Evolutionary conservation across 495 filamentous ascomycete species (phyloP), one percentile per base, ranked within the genome.

Genomic region (Lophiostoma macrostomum): DNA sequence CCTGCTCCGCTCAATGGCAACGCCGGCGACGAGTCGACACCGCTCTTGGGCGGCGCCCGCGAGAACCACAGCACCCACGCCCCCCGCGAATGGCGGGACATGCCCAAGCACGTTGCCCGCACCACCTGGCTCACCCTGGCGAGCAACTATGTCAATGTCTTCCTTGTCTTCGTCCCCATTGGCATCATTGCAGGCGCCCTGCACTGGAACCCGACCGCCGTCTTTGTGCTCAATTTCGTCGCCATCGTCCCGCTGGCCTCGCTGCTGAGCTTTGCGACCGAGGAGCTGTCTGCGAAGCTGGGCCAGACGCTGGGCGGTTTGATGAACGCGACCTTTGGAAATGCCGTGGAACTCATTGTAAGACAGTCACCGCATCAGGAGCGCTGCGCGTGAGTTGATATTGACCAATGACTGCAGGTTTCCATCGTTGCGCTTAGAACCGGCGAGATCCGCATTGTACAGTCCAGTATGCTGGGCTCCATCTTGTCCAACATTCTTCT

Each of bases 271-370:
- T 96, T 95, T 70, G 93, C 93, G 35, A 98, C 93, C 0, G 93
- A 96, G 73, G 89, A 98, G 69, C 76, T 98, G 53, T 83, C 88
- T 5, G 76, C 78, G 10, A 84, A 85, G 41, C 76, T 96, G 51
- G 93, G 93, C 14, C 85, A 96, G 69, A 91, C 93, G 0, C 67
- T 97, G 28, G 93, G 93, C 32, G 93, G 93, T 0, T 71, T 98
- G 60, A 79, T 96, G 66, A 98, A 98, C 75, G 93, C 93, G 22
- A 94, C 88, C 5, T 96, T 95, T 73, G 93, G 93, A 32, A 98
- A 98, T 76, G 93, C 93, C 0, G 91, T 96, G n/a, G 93, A 98
- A 64, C 71, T 97, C 62, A 98, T 98, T 74, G 93, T 95, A 75
- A 64, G 86, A 66, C 5, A 20, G 12, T 22, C 41, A 20, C 24